A percentile compares a stretch with the other conserved stretches of the same genome.
These are phyloP conservation scores for Thielaviopsis populi DNA, from an alignment of 2,329 filamentous ascomycete species.

Conservation along the genomic window DNA sequence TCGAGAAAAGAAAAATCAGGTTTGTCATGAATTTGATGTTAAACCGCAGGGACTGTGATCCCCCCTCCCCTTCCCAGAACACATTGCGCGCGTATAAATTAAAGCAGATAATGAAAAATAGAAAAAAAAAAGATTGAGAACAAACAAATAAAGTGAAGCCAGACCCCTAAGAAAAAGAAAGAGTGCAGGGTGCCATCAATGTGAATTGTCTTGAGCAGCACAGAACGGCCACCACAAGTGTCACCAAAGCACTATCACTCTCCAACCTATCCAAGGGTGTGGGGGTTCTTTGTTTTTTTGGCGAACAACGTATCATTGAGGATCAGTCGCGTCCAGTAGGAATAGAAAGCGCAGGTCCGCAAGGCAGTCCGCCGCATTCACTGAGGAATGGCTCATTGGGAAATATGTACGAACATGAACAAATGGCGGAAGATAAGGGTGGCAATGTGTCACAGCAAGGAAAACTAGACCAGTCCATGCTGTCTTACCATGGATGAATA, in stretches of 20 bases:
- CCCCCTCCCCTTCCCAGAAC: neutral
- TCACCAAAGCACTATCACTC: neutral
- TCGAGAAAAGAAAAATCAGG: neutral
- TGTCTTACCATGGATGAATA: neutral
- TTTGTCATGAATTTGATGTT: neutral
- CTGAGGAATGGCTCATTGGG: neutral
- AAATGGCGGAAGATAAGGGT: neutral
- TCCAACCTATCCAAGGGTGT: too few relatives aligned
- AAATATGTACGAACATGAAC: constrained; percentile 10
- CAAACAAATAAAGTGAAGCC: neutral
- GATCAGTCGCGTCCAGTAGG: neutral
- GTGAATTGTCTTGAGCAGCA: too few relatives aligned
- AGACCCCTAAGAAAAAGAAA: neutral
- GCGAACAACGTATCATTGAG: neutral
- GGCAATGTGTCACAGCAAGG: neutral
- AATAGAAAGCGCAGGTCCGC: neutral
- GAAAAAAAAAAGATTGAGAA: constrained; percentile 3
- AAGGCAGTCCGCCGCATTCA: neutral
- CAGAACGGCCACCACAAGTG: neutral
- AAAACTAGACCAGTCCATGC: neutral
- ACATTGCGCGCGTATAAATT: neutral
- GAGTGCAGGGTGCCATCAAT: too few relatives aligned
- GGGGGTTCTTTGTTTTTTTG: too few relatives aligned
- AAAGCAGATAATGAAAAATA: constrained; percentile 1
- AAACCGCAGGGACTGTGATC: neutral